These are phyloP conservation scores for Onygenales sp. DNA, from an alignment of 2,329 filamentous ascomycete genomes.

Conservation along the genomic window DNA sequence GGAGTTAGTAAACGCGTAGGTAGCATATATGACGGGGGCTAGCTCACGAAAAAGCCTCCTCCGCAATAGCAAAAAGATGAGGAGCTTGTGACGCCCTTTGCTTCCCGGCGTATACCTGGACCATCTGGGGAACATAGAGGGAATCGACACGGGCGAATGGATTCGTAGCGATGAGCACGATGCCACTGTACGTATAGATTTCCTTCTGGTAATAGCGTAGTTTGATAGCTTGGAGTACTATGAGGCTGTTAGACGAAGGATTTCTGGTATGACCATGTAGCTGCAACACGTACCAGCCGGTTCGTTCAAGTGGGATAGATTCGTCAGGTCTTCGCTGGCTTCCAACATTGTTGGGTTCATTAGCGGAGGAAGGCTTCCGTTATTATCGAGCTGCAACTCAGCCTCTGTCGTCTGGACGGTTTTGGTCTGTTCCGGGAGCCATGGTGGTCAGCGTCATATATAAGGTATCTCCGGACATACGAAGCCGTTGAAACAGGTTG, in stretches of 20 bases:
- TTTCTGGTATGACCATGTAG: constrained; percentile 5
- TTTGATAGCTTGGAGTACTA: constrained; percentile 94
- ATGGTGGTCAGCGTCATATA: constrained; percentile 10
- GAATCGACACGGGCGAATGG: constrained; percentile 96
- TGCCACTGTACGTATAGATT: constrained; percentile 99
- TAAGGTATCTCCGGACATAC: neutral
- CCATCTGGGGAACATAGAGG: constrained; percentile 96
- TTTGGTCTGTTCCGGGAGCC: constrained; percentile 52
- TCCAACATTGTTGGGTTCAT: constrained; percentile 99
- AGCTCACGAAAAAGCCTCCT: constrained; percentile 90
- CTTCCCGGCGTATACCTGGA: constrained; percentile 98
- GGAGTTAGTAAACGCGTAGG: constrained; percentile 5
- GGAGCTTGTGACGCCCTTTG: constrained; percentile 93
- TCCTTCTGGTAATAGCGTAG: constrained; percentile 96
- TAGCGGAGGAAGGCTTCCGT: constrained; percentile 72
- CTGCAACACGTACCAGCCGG: constrained; percentile 63
- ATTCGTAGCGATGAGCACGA: constrained; percentile 96
- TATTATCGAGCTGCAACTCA: constrained; percentile 66
- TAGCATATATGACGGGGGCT: neutral
- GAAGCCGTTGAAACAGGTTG: constrained; percentile 8
- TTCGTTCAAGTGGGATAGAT: constrained; percentile 95
- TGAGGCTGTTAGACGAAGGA: constrained; percentile 14
- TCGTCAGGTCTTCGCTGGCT: constrained; percentile 95
- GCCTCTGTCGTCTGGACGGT: constrained; percentile 66
- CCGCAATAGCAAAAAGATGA: constrained; percentile 96